Base-by-base conservation (phyloP, 441 rosid genomes). In the Lepidium campestre region DNA sequence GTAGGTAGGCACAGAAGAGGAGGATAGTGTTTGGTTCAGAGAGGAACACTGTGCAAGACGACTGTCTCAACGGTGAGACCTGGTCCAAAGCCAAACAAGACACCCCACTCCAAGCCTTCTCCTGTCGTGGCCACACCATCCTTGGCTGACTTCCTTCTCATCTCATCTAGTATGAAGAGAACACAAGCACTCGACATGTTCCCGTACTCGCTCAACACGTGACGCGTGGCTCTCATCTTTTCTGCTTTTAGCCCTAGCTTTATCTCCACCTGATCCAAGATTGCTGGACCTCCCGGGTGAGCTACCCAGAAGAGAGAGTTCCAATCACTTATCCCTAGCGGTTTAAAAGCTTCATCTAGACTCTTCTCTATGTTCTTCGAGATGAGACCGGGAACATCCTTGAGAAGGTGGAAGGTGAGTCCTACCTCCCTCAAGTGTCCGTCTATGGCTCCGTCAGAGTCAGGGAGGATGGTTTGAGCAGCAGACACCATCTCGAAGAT, bases 91-190 rank as follows among this genome's bases (percentile, higher is more conserved):
- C 83, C 80, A 35, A 79, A 79, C 31, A 79, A 60, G 27, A 79
- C 83, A 8, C 83, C 83, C 83, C 83, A 76, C n/a, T 79, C 80
- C 56, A 79, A 67, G 45, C 83, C 83, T 62, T 79, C 80, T 2
- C 77, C 79, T 3, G 80, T 79, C 11, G 75, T 79, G 22, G 41
- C 40, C 13, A 67, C 75, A 40, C 83, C 80, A 36, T 79, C 80
- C 11, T 70, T 20, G 12, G 57, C 15, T 0, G 75, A 74, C 72
- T 73, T 76, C 57, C 54, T 76, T 62, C 78, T 73, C 80, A 76
- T 79, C 58, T 76, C 80, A n/a, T 79, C 83, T 22, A 79, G 27
- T 2, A 76, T 70, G 17, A 79, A 76, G 56, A 79, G 61, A 2
- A 79, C 80, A 1, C 80, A 76, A 17, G 83, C 80, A 47, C 83